Conservation (phyloP, 176 grass and related monocot species). For the Zoysia pacifica region DNA sequence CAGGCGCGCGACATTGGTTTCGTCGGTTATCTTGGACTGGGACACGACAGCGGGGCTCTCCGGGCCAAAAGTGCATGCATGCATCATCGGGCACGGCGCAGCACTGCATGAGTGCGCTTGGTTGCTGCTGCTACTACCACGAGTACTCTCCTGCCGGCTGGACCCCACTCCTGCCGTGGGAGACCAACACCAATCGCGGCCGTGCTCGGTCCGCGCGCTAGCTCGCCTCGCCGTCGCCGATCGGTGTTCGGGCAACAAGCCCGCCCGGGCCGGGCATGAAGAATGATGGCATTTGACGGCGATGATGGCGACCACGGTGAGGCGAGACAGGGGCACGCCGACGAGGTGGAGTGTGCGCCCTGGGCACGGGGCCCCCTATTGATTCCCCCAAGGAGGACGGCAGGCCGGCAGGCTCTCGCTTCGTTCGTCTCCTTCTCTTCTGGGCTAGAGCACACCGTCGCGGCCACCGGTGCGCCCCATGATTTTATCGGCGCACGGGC, state of each 20-base stretch:
- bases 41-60: too few species aligned
- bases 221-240: background rate
- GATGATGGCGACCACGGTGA: constrained; percentile 51
- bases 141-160: background rate
- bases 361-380: background rate
- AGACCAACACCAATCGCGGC: background rate
- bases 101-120: constrained; percentile 37
- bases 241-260: too few species aligned
- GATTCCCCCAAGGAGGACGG: too few species aligned
- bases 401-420: too few species aligned
- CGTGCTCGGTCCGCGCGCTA: background rate
- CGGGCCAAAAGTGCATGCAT: background rate
- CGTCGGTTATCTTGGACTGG: too few species aligned
- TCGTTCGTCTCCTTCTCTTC: too few species aligned
- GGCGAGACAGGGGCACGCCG: constrained; percentile 40
- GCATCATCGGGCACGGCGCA: background rate
- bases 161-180: background rate
- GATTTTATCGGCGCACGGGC: constrained; percentile 38
- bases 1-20: too few species aligned
- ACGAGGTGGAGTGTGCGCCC: constrained; percentile 45
- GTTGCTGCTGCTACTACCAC: constrained; percentile 2
- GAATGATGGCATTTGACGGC: constrained; percentile 56
- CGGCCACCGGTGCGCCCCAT: constrained; percentile 32
- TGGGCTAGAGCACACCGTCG: constrained; percentile 27
- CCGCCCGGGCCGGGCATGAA: background rate